These are phyloP conservation scores for Magnolia kwangsiensis DNA, from an alignment of 164 flowering plant genomes.

Conservation along the genomic window DNA sequence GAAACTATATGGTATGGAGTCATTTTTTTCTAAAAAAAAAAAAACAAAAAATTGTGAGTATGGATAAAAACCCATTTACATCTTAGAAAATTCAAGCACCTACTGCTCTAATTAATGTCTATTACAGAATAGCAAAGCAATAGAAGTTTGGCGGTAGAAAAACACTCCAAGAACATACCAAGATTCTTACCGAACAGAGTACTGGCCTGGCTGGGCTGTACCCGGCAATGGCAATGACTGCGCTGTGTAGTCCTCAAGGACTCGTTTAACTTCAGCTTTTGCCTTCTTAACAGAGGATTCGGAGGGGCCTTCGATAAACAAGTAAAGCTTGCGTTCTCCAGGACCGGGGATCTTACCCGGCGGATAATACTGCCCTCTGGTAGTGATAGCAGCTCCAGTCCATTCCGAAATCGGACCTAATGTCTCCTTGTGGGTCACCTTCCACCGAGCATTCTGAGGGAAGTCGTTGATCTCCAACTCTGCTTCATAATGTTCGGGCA, in stretches of 20 bases:
- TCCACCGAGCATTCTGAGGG: constrained; percentile 99
- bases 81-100: not conserved
- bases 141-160: not conserved
- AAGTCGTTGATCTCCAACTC: constrained; percentile 94
- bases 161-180: not conserved
- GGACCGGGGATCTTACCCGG: constrained; percentile 69
- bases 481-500: constrained; percentile 95
- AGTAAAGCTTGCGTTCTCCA: constrained; percentile 86
- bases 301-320: constrained; percentile 91
- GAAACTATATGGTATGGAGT: too few species aligned
- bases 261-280: constrained; percentile 79
- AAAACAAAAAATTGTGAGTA: not conserved
- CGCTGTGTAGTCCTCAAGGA: constrained; percentile 74
- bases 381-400: constrained; percentile 98
- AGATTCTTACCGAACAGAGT: constrained; percentile 50
- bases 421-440: constrained; percentile 96
- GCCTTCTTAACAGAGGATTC: constrained; percentile 89
- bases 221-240: constrained; percentile 73
- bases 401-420: constrained; percentile 95
- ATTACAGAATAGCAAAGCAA: constrained; percentile 1
- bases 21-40: too few species aligned
- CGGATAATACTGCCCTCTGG: constrained; percentile 84
- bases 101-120: constrained; percentile 1
- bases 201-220: constrained; percentile 79
- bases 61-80: not conserved